Percentiles rank a stretch among this genome's conserved stretches.
These are phyloP conservation scores for Candida dajiaensis DNA, from an alignment of 805 yeast species.

Conservation along the genomic window DNA sequence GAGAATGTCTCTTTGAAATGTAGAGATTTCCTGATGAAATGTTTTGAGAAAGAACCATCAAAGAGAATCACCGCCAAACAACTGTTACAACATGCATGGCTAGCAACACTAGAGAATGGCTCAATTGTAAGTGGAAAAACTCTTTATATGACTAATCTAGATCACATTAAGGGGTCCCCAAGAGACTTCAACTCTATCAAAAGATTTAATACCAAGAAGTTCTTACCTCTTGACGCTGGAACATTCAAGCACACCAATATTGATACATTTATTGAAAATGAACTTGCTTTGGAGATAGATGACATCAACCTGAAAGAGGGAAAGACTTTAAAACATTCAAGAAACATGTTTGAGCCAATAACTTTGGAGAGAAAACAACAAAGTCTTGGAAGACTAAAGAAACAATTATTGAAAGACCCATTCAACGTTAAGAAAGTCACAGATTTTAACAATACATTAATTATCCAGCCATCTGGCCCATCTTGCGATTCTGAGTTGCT, in stretches of 20 bases:
- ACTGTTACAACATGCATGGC: conserved; percentile 59
- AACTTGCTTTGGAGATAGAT: conserved; percentile 8
- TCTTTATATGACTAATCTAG: not conserved
- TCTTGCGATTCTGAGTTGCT: not conserved
- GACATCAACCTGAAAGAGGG: conserved; percentile 5
- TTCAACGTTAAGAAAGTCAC: not conserved
- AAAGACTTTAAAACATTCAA: conserved; percentile 5
- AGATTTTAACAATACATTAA: not conserved
- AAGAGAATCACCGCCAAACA: conserved; percentile 50
- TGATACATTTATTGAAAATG: conserved; percentile 7
- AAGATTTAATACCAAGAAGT: conserved; percentile 15
- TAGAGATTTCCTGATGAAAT: conserved; percentile 55
- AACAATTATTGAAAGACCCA: not conserved
- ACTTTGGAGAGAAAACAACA: not conserved
- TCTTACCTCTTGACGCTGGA: conserved; percentile 14
- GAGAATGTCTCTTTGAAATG: conserved; percentile 35
- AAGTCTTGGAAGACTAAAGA: not conserved
- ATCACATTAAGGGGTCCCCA: not conserved
- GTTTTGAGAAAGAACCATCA: conserved; percentile 67
- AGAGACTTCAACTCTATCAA: conserved; percentile 15
- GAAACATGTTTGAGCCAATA: conserved; percentile 15
- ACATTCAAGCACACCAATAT: conserved; percentile 15
- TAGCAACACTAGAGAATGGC: conserved; percentile 19
- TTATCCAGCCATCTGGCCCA: not conserved
- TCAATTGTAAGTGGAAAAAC: not conserved